phyloP scores from a whole-genome alignment of 2,329 filamentous ascomycete species.

The Neurospora sp. region DNA sequence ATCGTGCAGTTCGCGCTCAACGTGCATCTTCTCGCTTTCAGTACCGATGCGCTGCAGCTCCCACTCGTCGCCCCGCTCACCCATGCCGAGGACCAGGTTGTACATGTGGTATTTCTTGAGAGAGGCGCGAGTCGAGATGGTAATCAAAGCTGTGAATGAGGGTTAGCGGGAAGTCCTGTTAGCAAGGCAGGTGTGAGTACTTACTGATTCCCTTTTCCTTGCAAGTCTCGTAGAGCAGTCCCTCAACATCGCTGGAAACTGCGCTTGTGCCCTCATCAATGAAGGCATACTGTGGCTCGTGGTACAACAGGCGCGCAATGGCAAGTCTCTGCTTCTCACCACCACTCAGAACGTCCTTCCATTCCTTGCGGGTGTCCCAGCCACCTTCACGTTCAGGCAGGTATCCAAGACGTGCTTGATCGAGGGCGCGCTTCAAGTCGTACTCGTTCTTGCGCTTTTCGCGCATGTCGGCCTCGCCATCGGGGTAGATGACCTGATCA shows the following conservation, averaged over 20 bases:
- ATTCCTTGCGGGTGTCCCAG: constrained; percentile 94
- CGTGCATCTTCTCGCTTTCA: constrained; percentile 82
- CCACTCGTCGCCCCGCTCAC: constrained; percentile 77
- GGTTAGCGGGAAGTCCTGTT: constrained; percentile 14
- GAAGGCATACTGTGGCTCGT: constrained; percentile 89
- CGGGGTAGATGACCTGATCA: constrained; percentile 96
- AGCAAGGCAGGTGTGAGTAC: constrained; percentile 24
- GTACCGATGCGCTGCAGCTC: constrained; percentile 91
- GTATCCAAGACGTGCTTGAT: constrained; percentile 80
- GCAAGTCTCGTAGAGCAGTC: constrained; percentile 81
- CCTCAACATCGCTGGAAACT: constrained; percentile 90
- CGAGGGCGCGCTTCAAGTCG: constrained; percentile 68
- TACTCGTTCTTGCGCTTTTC: constrained; percentile 67
- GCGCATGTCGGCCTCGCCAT: constrained; percentile 90
- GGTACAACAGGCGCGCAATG: constrained; percentile 83
- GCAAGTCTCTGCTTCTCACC: constrained; percentile 96
- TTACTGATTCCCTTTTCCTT: constrained; percentile 90
- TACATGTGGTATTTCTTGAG: constrained; percentile 94
- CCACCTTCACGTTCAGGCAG: constrained; percentile 86
- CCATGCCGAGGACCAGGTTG: constrained; percentile 76
- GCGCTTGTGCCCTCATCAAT: constrained; percentile 94
- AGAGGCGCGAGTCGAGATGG: constrained; percentile 87
- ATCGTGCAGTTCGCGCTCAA: constrained; percentile 83
- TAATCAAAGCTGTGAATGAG: constrained; percentile 61
- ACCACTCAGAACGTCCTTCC: constrained; percentile 96